Base-by-base conservation (phyloP, 306 rosid genomes). In the Lathyrus aphaca region DNA sequence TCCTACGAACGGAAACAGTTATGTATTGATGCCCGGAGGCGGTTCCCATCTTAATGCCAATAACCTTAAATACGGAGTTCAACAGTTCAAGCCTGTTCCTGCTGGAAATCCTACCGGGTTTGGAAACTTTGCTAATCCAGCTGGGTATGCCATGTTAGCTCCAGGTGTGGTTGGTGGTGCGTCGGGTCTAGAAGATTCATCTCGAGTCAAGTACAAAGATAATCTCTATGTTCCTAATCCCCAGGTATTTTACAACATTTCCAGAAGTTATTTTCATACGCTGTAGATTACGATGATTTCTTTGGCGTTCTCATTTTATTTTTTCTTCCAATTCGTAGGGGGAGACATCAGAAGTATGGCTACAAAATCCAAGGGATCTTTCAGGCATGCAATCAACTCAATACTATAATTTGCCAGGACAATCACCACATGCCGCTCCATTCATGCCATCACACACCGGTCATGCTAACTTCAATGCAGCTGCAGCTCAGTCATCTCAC, bases 321-420 rank as follows among this genome's bases (percentile, higher is more conserved):
- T 69, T 18, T n/a, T 6, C 10, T 10, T 29, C 4, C 10, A 14
- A 69, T 74, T 77, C 50, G 19, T 86, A 95, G 99, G 97, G 89
- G 1, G 99, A 91, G 83, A 88, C 99, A 71, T 87, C 99, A 29
- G 99, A 95, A 85, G 83, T 95, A 12, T 95, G 99, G 99, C 77
- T 95, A 62, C 97, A 89, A 80, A 95, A 91, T 84, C 91, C 92
- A 55, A 91, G 99, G 76, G 99, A 95, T 71, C 82, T 80, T 62
- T 88, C 91, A 13, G 89, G 89, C 58, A 66, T 95, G 91, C 99
- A 87, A 79, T 91, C 99, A 4, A 66, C 84, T 67, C 86, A 89
- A 54, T 95, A 89, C 82, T 95, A 89, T 83, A 95, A 84, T 86
- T 38, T 95, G 89, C 84, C 95, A 0, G 97, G 87, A 46, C 99